Evolutionary conservation across 805 yeast genomes (phyloP).

Genomic region (Cyberlindnera mississippiensis): DNA sequence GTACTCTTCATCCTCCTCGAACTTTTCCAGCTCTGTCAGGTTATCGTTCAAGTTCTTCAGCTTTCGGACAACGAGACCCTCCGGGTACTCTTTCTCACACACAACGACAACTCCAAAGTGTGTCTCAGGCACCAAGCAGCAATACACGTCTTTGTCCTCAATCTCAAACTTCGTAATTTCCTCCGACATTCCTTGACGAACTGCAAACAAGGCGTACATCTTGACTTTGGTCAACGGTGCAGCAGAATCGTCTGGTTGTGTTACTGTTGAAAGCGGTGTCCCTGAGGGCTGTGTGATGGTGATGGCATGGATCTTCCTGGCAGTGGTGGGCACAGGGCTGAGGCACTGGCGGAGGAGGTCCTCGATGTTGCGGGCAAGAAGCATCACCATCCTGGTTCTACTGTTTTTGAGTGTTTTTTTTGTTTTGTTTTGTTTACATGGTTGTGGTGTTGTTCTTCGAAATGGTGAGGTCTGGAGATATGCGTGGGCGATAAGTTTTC

Average conservation of each 20-base stretch:
- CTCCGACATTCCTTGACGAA: slow-evolving; percentile 9
- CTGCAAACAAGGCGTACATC: slow-evolving; percentile 19
- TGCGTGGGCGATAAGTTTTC: no score
- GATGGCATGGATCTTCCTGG: slow-evolving; percentile 12
- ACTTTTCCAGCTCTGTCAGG: slow-evolving; percentile 20
- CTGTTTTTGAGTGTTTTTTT: neutral
- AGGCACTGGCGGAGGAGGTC: slow-evolving; percentile 17
- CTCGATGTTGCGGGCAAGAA: slow-evolving; percentile 20
- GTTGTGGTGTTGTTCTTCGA: neutral
- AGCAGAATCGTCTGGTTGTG: slow-evolving; percentile 8
- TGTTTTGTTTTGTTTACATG: no score
- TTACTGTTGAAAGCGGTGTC: slow-evolving; percentile 14
- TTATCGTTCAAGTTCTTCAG: slow-evolving; percentile 11
- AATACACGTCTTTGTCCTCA: slow-evolving; percentile 11
- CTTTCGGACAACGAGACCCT: slow-evolving; percentile 22
- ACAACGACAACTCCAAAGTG: slow-evolving; percentile 21
- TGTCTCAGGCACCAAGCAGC: slow-evolving; percentile 13
- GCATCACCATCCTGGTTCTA: slow-evolving; percentile 15
- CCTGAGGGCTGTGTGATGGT: slow-evolving; percentile 18
- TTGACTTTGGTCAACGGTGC: slow-evolving; percentile 15
- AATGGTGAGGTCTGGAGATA: no score
- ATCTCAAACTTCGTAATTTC: slow-evolving; percentile 7
- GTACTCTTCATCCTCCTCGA: slow-evolving; percentile 16
- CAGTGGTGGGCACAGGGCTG: slow-evolving; percentile 17
- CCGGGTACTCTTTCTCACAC: slow-evolving; percentile 24